Base-by-base conservation (phyloP, 768 basidiomycete species). In the Podaxis pistillaris region DNA sequence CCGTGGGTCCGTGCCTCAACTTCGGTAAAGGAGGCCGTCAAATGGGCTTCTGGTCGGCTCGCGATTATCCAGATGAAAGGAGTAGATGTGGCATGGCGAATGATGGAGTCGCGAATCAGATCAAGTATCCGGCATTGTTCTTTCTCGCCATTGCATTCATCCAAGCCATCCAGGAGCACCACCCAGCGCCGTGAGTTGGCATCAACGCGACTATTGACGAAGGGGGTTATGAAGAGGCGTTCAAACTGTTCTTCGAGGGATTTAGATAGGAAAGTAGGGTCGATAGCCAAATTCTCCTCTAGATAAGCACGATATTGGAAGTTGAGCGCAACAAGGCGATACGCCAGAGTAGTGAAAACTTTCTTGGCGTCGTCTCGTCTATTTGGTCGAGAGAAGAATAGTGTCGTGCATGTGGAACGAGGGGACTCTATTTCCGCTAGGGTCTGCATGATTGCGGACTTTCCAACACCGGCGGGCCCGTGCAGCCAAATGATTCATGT, bases 381-480 rank as follows among this genome's bases (percentile, higher is more conserved):
- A n/a, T 49, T 49, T 3, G 47, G 47, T 11, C 47, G 47, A 24
- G 47, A 49, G 47, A 49, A 49, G 22, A 49, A 49, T 49, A 49
- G 19, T 0, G 47, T 49, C 11, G 47, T 12, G 7, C 17, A 49
- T 8, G 19, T 49, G 19, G 19, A 4, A 24, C 9, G 47, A 24
- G 47, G 47, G 3, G 19, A 50, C 7, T 58, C 37, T 15, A 30
- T 28, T n/a, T 49, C 40, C 24, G 56, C 56, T 5, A 63, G 17
- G 0, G 56, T 63, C 49, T 52, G 37, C 33, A 57, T 50, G 7
- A 63, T 50, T 1, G 63, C 56, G 4, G 63, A 47, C 40, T 63
- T 63, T 6, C 63, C 63, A 7, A 57, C 52, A 28, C 63, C 63
- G 12, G 49, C 63, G 3, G 36, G 36, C 2, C 63, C 63, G 37